These are phyloP conservation scores for Cocos nucifera DNA, from an alignment of 176 grass and related monocot species.

Conservation along the genomic window DNA sequence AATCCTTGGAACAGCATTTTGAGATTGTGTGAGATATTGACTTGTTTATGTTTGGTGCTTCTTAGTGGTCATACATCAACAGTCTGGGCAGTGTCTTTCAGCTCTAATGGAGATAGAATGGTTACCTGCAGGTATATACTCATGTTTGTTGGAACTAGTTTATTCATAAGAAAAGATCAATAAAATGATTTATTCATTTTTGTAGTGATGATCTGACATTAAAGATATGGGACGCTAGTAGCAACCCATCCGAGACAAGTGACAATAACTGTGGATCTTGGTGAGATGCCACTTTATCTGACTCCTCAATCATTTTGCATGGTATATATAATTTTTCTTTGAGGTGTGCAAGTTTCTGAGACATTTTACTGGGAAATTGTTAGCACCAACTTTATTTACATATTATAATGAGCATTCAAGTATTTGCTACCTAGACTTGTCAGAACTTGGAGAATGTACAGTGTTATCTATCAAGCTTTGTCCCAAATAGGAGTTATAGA, in stretches of 20 bases:
- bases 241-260: slow-evolving; percentile 49
- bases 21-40: too few species aligned
- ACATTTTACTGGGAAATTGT: too few species aligned
- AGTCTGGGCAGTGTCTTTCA: slow-evolving; percentile 90
- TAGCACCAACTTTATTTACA: too few species aligned
- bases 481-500: too few species aligned
- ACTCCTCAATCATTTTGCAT: not conserved
- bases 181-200: slow-evolving; percentile 13
- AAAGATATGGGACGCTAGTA: slow-evolving; percentile 75
- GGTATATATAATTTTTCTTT: too few species aligned
- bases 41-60: slow-evolving; percentile 18
- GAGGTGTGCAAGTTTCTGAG: too few species aligned
- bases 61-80: slow-evolving; percentile 84
- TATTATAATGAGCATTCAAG: too few species aligned
- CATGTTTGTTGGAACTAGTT: slow-evolving; percentile 8
- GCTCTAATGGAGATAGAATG: slow-evolving; percentile 70
- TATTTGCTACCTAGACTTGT: too few species aligned
- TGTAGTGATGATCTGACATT: slow-evolving; percentile 82
- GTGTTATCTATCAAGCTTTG: too few species aligned
- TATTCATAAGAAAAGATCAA: slow-evolving; percentile 16
- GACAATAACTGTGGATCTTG: slow-evolving; percentile 45
- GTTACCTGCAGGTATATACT: slow-evolving; percentile 71
- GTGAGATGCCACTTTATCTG: slow-evolving; percentile 30
- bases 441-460: too few species aligned
- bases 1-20: too few species aligned